Evolutionary conservation across 495 filamentous ascomycete species (phyloP).

Genomic region (Penicillium macrosclerotiorum): DNA sequence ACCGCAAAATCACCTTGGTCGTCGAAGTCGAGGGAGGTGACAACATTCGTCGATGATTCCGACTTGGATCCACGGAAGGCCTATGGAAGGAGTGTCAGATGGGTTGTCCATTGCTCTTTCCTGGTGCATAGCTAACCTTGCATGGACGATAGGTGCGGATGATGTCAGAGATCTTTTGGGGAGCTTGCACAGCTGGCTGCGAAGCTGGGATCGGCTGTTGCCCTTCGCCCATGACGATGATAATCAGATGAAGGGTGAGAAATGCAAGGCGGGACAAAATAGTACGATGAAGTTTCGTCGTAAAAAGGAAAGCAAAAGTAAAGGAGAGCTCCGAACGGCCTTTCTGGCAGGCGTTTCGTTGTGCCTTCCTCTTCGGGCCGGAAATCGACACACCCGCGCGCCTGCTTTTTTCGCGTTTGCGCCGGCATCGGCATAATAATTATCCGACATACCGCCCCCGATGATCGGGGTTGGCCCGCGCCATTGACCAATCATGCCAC

Average conservation of each 20-base stretch:
- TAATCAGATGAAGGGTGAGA: not conserved
- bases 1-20: conserved; percentile 88
- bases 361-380: conserved; percentile 11
- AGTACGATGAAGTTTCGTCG: not conserved
- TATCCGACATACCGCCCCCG: conserved; percentile 20
- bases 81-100: conserved; percentile 13
- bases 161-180: conserved; percentile 46
- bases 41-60: conserved; percentile 33
- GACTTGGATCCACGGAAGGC: conserved; percentile 40
- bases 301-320: not conserved
- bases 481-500: conserved; percentile 19
- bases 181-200: conserved; percentile 23
- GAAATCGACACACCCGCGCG: conserved; percentile 19
- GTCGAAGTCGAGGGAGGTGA: conserved; percentile 90
- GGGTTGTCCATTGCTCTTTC: conserved; percentile 8
- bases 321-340: not conserved
- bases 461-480: conserved; percentile 13
- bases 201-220: conserved; percentile 22
- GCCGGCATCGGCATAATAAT: conserved; percentile 4
- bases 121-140: too few species aligned
- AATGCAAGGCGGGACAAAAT: not conserved
- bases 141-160: conserved; percentile 45
- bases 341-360: not conserved
- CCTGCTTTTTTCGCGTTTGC: conserved; percentile 19
- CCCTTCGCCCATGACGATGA: conserved; percentile 33